phyloP scores from a whole-genome alignment of 208 protist species.

The Leishmania turanica region DNA sequence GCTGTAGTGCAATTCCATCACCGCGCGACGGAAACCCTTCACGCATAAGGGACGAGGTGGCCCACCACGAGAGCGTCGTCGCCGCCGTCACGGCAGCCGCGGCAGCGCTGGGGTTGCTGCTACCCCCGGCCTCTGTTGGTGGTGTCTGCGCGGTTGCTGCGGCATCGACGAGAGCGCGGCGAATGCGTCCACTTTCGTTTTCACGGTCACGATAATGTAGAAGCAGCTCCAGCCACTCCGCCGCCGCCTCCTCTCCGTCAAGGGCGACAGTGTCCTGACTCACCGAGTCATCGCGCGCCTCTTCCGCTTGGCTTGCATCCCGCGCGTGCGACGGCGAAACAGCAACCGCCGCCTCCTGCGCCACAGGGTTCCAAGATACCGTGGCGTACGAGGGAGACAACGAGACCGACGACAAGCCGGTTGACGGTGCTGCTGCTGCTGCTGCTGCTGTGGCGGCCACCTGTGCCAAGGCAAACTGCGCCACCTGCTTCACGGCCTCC shows the following conservation, averaged over 20 bases:
- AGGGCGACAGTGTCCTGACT: neutral
- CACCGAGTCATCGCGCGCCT: neutral
- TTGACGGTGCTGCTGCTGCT: neutral
- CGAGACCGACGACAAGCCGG: neutral
- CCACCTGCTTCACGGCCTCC: conserved; percentile 14
- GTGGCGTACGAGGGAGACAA: neutral
- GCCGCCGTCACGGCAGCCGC: neutral
- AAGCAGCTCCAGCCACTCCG: conserved; percentile 38
- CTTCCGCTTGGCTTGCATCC: neutral
- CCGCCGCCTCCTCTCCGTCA: conserved; percentile 12
- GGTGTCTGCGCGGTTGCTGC: neutral
- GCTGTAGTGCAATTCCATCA: neutral
- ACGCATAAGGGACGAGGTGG: conserved; percentile 24
- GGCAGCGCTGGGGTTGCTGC: neutral
- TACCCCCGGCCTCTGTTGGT: neutral
- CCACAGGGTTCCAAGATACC: neutral
- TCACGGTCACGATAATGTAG: conserved; percentile 44
- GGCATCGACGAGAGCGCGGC: neutral
- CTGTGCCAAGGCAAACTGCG: conserved; percentile 17
- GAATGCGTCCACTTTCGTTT: conserved; percentile 31
- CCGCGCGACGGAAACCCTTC: neutral
- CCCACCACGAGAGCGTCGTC: conserved; percentile 18
- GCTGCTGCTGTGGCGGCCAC: neutral
- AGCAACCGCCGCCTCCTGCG: neutral
- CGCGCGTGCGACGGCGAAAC: neutral